Conservation (phyloP, 371 early-diverging fungal genomes). For the Rhizopus arrhizus region DNA sequence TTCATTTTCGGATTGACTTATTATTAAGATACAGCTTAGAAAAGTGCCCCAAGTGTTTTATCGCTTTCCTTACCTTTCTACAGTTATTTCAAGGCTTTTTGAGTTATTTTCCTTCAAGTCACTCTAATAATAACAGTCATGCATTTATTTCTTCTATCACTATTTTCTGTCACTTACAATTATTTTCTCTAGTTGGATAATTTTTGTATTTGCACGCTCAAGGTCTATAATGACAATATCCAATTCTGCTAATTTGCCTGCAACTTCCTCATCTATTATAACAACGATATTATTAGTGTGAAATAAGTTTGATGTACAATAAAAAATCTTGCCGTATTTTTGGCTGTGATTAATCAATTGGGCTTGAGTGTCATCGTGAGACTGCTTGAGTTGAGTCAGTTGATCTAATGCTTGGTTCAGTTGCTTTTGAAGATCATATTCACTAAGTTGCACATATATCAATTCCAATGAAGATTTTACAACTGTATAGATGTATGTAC, state of each 20-base stretch:
- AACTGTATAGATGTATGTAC: neutral
- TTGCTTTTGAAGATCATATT: conserved; percentile 80
- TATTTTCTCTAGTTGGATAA: conserved; percentile 72
- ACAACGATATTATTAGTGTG: too few species aligned
- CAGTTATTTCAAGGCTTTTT: conserved; percentile 27
- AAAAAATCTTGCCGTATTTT: conserved; percentile 58
- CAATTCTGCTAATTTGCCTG: conserved; percentile 82
- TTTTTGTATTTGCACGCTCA: conserved; percentile 76
- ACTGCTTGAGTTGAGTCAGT: conserved; percentile 66
- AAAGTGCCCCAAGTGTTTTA: too few species aligned
- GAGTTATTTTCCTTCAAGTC: conserved; percentile 54
- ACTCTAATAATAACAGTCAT: conserved; percentile 20
- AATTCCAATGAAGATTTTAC: neutral
- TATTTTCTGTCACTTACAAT: conserved; percentile 44
- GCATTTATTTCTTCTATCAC: neutral
- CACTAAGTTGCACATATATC: conserved; percentile 47
- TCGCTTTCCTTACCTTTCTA: conserved; percentile 20
- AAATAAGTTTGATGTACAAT: neutral
- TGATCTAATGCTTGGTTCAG: conserved; percentile 81
- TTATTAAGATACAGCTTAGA: neutral
- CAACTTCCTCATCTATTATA: conserved; percentile 73
- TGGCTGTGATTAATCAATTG: conserved; percentile 71
- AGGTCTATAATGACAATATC: conserved; percentile 85
- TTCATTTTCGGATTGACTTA: conserved; percentile 27
- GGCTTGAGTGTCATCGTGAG: conserved; percentile 79